Conservation (phyloP, 1,284 basidiomycete genomes). For the Sanghuangporus sanghuang region DNA sequence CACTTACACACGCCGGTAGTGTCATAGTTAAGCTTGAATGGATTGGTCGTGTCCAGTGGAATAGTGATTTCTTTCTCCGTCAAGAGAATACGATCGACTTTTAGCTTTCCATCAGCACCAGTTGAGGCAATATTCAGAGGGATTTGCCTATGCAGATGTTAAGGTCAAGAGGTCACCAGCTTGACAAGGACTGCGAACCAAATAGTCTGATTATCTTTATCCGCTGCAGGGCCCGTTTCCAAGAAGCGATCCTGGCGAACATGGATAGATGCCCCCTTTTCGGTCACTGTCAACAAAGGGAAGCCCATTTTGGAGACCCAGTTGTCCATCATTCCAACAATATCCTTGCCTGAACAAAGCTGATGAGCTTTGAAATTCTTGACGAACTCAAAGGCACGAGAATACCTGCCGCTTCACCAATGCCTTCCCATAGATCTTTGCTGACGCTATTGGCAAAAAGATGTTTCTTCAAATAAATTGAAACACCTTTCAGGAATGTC, state of each 20-base stretch:
- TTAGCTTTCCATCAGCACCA: conserved; percentile 50
- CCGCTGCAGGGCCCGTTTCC: conserved; percentile 73
- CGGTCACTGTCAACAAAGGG: conserved; percentile 85
- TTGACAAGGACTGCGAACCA: conserved; percentile 48
- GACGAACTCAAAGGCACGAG: background rate
- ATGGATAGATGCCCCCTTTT: conserved; percentile 63
- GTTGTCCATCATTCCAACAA: conserved; percentile 82
- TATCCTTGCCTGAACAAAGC: conserved; percentile 51
- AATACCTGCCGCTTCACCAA: conserved; percentile 66
- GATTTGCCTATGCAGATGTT: conserved; percentile 51
- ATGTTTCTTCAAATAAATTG: conserved; percentile 88
- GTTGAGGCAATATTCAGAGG: conserved; percentile 77
- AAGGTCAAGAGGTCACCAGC: background rate
- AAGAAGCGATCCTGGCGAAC: conserved; percentile 93
- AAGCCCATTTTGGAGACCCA: conserved; percentile 92
- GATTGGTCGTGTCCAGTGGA: conserved; percentile 62
- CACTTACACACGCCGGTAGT: conserved; percentile 85
- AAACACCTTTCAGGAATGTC: conserved; percentile 81
- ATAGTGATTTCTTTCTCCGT: conserved; percentile 67
- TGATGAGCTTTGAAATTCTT: background rate
- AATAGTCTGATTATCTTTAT: conserved; percentile 86
- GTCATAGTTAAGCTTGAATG: conserved; percentile 86
- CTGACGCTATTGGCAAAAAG: conserved; percentile 84
- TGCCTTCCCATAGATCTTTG: conserved; percentile 87
- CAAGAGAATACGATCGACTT: conserved; percentile 66